Conservation (phyloP, 2,329 filamentous ascomycete genomes). For the Pseudogymnoascus sp. region DNA sequence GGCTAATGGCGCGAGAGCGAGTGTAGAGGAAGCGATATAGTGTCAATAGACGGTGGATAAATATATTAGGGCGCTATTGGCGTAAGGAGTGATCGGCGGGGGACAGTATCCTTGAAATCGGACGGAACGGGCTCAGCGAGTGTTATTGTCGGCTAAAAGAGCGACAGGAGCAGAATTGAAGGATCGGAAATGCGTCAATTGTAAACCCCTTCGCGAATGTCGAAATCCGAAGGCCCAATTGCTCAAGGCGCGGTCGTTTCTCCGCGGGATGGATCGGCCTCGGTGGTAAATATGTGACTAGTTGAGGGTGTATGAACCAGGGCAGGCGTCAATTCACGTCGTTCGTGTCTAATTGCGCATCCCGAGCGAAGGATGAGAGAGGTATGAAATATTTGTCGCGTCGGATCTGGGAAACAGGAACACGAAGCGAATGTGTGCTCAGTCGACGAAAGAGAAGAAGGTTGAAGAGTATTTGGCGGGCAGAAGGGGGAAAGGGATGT, state of each 20-base stretch:
- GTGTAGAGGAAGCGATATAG: background rate
- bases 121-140: background rate
- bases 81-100: background rate
- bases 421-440: background rate
- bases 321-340: background rate
- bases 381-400: background rate
- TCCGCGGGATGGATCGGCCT: background rate
- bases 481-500: background rate
- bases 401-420: background rate
- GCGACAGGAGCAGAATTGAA: slow-evolving; percentile 3
- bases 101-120: background rate
- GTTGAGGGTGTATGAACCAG: background rate
- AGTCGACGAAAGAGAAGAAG: background rate
- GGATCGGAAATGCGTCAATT: background rate
- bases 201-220: background rate
- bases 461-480: background rate
- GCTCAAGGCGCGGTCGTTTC: background rate
- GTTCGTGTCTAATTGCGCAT: background rate
- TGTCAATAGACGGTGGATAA: background rate
- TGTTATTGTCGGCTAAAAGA: slow-evolving; percentile 4
- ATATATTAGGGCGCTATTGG: background rate
- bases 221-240: background rate
- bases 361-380: background rate
- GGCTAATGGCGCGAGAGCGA: background rate
- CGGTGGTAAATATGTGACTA: background rate